These are phyloP conservation scores for Pseudogymnoascus sp. DNA, from an alignment of 2,329 filamentous ascomycete species.

Conservation along the genomic window DNA sequence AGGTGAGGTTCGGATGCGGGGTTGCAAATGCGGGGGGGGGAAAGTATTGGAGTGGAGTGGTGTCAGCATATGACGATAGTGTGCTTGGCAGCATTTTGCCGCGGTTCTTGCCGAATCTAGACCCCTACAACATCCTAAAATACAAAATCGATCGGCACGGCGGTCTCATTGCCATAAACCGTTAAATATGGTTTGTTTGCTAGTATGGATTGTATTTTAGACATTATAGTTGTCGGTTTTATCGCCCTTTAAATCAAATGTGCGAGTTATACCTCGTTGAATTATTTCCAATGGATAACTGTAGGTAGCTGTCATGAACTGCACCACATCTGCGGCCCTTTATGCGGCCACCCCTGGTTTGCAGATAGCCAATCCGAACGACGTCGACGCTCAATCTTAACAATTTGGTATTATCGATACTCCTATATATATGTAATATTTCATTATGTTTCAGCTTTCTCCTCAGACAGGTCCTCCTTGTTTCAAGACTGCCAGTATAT, in stretches of 20 bases:
- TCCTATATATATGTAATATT: neutral
- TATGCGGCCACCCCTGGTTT: slow-evolving; percentile 1
- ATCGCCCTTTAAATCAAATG: neutral
- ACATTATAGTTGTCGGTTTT: neutral
- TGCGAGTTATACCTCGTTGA: neutral
- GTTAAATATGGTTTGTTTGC: neutral
- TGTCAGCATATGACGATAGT: neutral
- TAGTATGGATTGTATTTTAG: neutral
- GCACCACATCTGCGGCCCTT: neutral
- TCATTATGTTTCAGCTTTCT: neutral
- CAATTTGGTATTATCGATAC: slow-evolving; percentile 5
- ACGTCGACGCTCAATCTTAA: neutral
- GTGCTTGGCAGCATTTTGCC: slow-evolving; percentile 1
- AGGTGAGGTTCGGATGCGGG: neutral
- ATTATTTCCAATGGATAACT: neutral
- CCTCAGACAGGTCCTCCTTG: neutral
- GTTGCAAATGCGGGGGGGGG: neutral
- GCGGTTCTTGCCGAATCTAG: neutral
- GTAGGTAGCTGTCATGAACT: neutral
- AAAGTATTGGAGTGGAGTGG: neutral
- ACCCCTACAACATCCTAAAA: too few relatives aligned
- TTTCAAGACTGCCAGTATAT: neutral
- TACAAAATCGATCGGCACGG: too few relatives aligned
- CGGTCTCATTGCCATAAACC: too few relatives aligned
- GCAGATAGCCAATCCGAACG: neutral